These are phyloP conservation scores for Auricularia cornea DNA, from an alignment of 768 basidiomycete genomes.

Conservation along the genomic window DNA sequence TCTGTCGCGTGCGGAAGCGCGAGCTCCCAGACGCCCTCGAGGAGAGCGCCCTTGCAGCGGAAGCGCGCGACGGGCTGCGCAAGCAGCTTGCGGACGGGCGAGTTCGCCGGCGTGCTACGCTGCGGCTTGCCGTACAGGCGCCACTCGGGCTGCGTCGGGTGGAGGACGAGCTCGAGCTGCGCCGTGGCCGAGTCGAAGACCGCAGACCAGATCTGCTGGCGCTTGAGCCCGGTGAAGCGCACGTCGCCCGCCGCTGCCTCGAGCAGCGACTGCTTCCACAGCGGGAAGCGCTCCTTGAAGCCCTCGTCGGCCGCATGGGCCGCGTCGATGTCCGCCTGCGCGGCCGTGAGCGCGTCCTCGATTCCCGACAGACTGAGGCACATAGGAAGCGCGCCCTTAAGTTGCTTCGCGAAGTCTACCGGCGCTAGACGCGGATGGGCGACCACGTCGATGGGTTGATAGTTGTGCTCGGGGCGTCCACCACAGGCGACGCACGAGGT, in stretches of 20 bases:
- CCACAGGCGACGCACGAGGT: constrained; percentile 81
- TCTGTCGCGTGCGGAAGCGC: constrained; percentile 55
- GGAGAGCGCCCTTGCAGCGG: constrained; percentile 45
- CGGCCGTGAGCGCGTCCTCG: constrained; percentile 35
- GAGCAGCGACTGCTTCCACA: constrained; percentile 62
- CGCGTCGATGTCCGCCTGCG: constrained; percentile 45
- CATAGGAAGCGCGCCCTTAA: constrained; percentile 85
- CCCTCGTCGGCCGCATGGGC: constrained; percentile 35
- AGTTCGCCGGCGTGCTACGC: constrained; percentile 61
- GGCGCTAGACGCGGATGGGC: constrained; percentile 59
- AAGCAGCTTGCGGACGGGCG: constrained; percentile 66
- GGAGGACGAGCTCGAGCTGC: constrained; percentile 64
- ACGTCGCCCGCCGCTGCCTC: constrained; percentile 55
- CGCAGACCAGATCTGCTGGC: constrained; percentile 82
- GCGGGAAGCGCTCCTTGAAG: constrained; percentile 46
- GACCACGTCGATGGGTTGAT: constrained; percentile 42
- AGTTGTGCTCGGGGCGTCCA: constrained; percentile 84
- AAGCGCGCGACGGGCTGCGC: constrained; percentile 72
- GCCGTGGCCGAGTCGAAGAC: constrained; percentile 67
- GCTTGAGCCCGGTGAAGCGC: constrained; percentile 76
- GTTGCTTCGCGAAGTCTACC: constrained; percentile 58
- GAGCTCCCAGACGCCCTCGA: constrained; percentile 71
- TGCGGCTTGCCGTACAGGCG: constrained; percentile 68
- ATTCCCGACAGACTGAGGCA: constrained; percentile 47
- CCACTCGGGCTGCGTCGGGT: constrained; percentile 79